Evolutionary conservation across 2,329 filamentous ascomycete species (phyloP).

Genomic region (Tolypocladium ophioglossoides): DNA sequence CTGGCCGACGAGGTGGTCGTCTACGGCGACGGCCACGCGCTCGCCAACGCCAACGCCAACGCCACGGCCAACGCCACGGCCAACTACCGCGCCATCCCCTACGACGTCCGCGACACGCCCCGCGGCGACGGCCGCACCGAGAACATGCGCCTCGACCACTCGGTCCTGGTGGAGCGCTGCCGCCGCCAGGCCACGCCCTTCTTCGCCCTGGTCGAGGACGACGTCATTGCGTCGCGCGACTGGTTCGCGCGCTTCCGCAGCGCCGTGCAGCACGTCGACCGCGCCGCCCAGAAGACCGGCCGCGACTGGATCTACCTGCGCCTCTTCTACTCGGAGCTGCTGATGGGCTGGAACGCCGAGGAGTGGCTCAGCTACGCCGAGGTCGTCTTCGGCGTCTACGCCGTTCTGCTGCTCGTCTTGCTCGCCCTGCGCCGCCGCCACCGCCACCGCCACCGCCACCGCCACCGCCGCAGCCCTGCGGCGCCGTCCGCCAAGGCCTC

Average conservation of each 20-base stretch:
- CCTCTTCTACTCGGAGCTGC: constrained; percentile 26
- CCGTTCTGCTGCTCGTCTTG: constrained; percentile 9
- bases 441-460: constrained; percentile 1
- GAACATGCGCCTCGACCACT: constrained; percentile 23
- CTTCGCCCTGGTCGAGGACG: constrained; percentile 27
- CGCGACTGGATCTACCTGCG: constrained; percentile 25
- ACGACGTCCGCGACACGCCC: constrained; percentile 11
- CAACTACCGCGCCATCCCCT: constrained; percentile 9
- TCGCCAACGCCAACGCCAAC: background rate
- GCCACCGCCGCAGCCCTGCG: background rate
- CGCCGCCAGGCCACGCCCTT: constrained; percentile 16
- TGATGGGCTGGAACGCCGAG: constrained; percentile 27
- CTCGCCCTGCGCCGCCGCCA: constrained; percentile 3
- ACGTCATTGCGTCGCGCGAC: constrained; percentile 22
- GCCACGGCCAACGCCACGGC: background rate
- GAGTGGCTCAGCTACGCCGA: constrained; percentile 19
- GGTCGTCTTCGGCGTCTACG: constrained; percentile 16
- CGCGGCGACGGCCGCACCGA: constrained; percentile 18
- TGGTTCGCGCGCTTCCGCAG: constrained; percentile 20
- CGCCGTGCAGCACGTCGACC: constrained; percentile 18
- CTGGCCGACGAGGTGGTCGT: constrained; percentile 23
- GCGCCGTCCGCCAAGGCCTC: constrained; percentile 3
- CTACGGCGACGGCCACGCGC: constrained; percentile 10
- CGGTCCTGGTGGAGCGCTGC: constrained; percentile 21
- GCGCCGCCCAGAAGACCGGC: constrained; percentile 4